Evolutionary conservation across 306 rosid genomes (phyloP), one percentile per base, ranked within the genome.

Genomic region (Canavalia ensiformis): DNA sequence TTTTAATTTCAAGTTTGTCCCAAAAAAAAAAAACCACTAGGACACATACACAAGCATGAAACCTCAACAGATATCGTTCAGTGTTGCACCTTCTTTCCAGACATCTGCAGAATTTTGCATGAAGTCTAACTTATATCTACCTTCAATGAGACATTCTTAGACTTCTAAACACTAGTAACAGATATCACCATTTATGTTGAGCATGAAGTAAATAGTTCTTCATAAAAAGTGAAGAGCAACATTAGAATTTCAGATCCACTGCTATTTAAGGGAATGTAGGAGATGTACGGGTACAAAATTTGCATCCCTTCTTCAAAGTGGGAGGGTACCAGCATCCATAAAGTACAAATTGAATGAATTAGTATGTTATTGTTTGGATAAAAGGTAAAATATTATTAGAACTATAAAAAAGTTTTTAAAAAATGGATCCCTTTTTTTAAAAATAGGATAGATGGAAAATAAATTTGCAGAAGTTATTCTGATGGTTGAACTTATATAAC

Each of bases 111-210:
- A 63, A 79, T 39, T 63, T 63, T 42, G 29, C 62, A 72, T 55
- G 33, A 65, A 11, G 50, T 59, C 72, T 28, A 72, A 66, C 80
- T 65, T 65, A 41, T 39, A 56, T 30, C 30, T 54, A 65, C 31
- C 70, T 55, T 30, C 63, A 67, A 4, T 47, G 54, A 54, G 49
- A 51, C 60, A 78, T 34, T 75, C 66, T 39, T 66, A 81, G 84
- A 74, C 51, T 44, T 31, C 54, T 5, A 66, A 34, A 35, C 50
- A 33, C 74, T 37, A 62, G 30, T 58, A 29, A 65, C 37, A 35
- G 47, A 55, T 10, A 68, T 44, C 67, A 41, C 30, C 63, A 82
- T 30, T 64, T 74, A 74, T 12, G 60, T 34, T 44, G 45, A 56
- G 59, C 63, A 57, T 29, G 68, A 57, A 46, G 59, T 31, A 56